These are phyloP conservation scores for Sporothrix luriei DNA, from an alignment of 2,329 filamentous ascomycete genomes.

Conservation along the genomic window DNA sequence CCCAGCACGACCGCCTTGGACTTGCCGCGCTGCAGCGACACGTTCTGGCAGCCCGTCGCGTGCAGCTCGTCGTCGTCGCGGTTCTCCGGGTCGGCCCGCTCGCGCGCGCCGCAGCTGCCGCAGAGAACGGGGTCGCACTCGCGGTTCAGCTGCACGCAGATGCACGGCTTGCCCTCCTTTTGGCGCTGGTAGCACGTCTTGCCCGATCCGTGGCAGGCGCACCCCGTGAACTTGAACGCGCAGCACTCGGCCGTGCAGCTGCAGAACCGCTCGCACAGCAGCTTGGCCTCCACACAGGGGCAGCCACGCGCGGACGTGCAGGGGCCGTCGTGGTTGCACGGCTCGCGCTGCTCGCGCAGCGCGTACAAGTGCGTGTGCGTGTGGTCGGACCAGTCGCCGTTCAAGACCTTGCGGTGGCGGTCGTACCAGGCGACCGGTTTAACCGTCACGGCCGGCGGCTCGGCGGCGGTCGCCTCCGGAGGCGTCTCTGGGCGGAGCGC, in stretches of 20 bases:
- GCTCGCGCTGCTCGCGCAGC: constrained; percentile 60
- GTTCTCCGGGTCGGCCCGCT: constrained; percentile 70
- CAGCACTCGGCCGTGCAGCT: constrained; percentile 62
- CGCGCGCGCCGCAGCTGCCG: constrained; percentile 66
- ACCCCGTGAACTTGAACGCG: constrained; percentile 66
- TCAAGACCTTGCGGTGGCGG: constrained; percentile 56
- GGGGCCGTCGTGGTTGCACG: constrained; percentile 69
- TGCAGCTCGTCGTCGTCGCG: constrained; percentile 61
- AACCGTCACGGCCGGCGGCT: constrained; percentile 42
- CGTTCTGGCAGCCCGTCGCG: constrained; percentile 68
- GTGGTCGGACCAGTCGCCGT: constrained; percentile 59
- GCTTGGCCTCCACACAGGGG: constrained; percentile 60
- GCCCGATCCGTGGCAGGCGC: constrained; percentile 62
- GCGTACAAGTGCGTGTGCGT: constrained; percentile 60
- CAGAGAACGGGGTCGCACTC: constrained; percentile 83
- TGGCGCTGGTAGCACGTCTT: constrained; percentile 60
- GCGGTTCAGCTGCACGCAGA: constrained; percentile 70
- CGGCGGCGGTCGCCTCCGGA: constrained; percentile 37
- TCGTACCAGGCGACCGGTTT: constrained; percentile 60
- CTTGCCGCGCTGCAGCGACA: constrained; percentile 67
- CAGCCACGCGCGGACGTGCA: constrained; percentile 63
- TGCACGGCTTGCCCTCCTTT: constrained; percentile 62
- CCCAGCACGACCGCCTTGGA: constrained; percentile 69
- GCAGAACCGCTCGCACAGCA: constrained; percentile 75
- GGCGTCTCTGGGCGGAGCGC: constrained; percentile 39